Conservation (phyloP, 2,329 filamentous ascomycete species). For the Aspergillus sp. region DNA sequence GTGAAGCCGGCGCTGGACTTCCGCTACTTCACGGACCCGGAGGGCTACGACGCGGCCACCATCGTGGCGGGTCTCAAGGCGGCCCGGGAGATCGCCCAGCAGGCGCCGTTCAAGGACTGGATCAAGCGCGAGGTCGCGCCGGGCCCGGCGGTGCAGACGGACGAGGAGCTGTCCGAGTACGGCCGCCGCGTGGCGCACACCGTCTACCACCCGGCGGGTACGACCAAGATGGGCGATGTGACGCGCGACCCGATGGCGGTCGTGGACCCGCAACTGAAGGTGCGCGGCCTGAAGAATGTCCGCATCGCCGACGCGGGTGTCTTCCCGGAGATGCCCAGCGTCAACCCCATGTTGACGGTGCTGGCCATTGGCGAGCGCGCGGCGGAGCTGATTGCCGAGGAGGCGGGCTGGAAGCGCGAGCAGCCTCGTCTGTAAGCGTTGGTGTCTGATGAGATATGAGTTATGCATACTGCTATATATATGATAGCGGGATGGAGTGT, state of each 20-base stretch:
- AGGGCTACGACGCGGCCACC: constrained; percentile 80
- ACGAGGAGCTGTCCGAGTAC: constrained; percentile 80
- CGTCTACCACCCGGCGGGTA: constrained; percentile 86
- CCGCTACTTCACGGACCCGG: constrained; percentile 83
- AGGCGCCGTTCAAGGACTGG: constrained; percentile 78
- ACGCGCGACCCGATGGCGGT: constrained; percentile 69
- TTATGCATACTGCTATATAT: background rate
- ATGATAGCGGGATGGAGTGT: background rate
- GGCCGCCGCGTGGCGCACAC: constrained; percentile 79
- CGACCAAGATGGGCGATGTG: constrained; percentile 84
- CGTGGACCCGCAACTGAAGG: constrained; percentile 71
- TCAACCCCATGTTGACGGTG: constrained; percentile 91
- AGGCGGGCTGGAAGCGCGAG: constrained; percentile 64
- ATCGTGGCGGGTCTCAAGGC: constrained; percentile 75
- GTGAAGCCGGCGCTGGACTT: constrained; percentile 84
- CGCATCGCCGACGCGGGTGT: constrained; percentile 84
- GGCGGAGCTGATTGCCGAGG: constrained; percentile 77
- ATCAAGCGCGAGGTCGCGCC: constrained; percentile 80
- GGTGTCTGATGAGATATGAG: constrained; percentile 3
- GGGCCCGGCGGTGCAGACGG: constrained; percentile 68
- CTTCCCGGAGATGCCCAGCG: constrained; percentile 81
- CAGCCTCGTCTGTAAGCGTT: constrained; percentile 39
- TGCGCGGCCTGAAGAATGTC: constrained; percentile 70
- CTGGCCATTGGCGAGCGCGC: constrained; percentile 78
- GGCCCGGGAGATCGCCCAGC: constrained; percentile 71